These are phyloP conservation scores for Torulaspora franciscae DNA, from an alignment of 805 yeast genomes.

Conservation along the genomic window DNA sequence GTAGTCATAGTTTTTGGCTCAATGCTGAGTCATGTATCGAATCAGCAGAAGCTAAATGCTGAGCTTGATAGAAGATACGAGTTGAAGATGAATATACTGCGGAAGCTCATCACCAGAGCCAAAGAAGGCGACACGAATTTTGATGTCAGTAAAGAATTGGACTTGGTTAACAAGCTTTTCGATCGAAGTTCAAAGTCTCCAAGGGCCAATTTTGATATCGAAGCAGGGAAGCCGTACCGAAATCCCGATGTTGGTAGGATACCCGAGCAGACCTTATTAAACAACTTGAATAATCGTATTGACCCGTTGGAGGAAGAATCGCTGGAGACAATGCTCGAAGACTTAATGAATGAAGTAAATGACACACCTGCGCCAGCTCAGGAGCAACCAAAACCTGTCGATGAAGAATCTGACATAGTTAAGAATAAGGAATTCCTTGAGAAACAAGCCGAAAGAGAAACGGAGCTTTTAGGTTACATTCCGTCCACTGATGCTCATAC, in stretches of 20 bases:
- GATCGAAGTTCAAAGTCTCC: conserved; percentile 18
- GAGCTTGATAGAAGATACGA: conserved; percentile 39
- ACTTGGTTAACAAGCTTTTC: conserved; percentile 36
- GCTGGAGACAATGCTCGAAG: conserved; percentile 30
- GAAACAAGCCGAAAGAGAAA: conserved; percentile 21
- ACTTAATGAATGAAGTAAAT: conserved; percentile 25
- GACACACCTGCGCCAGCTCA: background rate
- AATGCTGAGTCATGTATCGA: conserved; percentile 44
- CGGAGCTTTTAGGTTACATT: conserved; percentile 28
- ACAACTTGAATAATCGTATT: conserved; percentile 26
- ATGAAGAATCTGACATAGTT: conserved; percentile 17
- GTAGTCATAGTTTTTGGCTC: conserved; percentile 45
- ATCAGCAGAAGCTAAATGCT: conserved; percentile 38
- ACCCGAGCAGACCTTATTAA: conserved; percentile 23
- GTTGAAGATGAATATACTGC: conserved; percentile 38
- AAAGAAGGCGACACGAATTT: conserved; percentile 37
- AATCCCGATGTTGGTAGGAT: conserved; percentile 5
- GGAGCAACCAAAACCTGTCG: background rate
- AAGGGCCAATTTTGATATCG: conserved; percentile 19
- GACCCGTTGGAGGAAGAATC: conserved; percentile 23
- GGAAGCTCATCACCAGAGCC: conserved; percentile 38
- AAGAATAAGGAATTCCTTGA: conserved; percentile 17
- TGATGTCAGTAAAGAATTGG: conserved; percentile 41
- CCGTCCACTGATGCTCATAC: conserved; percentile 36
- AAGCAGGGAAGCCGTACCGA: conserved; percentile 12